A percentile compares a stretch with the other conserved stretches of the same genome.
Evolutionary conservation across 805 yeast species (phyloP).

Genomic region (Nakazawaea peltata): DNA sequence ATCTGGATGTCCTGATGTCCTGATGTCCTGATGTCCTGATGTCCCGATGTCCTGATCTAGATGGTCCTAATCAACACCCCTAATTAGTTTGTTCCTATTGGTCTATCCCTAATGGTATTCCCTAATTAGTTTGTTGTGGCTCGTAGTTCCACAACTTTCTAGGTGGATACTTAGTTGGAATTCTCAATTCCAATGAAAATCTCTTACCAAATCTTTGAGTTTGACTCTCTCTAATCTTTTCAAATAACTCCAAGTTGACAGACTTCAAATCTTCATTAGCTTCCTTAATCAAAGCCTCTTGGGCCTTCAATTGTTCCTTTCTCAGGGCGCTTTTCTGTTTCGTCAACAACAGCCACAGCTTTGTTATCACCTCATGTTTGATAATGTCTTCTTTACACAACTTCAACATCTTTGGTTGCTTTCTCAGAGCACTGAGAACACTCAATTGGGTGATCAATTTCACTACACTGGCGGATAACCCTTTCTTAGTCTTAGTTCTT

Average conservation of each 20-base stretch:
- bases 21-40: too few relatives aligned
- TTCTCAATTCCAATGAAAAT: constrained; percentile 77
- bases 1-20: too few relatives aligned
- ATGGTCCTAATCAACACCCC: too few relatives aligned
- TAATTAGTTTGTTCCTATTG: too few relatives aligned
- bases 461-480: constrained; percentile 27
- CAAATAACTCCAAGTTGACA: constrained; percentile 46
- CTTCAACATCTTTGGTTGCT: constrained; percentile 77
- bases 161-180: constrained; percentile 89
- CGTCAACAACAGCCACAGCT: constrained; percentile 70
- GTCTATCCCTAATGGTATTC: too few relatives aligned
- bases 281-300: constrained; percentile 53
- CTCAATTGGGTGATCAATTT: constrained; percentile 46
- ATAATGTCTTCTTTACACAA: constrained; percentile 73
- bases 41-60: too few relatives aligned
- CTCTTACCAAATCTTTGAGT: constrained; percentile 32
- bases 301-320: constrained; percentile 38
- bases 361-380: constrained; percentile 74
- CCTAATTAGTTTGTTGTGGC: too few relatives aligned
- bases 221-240: constrained; percentile 52
- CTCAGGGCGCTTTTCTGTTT: constrained; percentile 39
- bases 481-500: constrained; percentile 33
- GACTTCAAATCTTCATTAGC: constrained; percentile 68
- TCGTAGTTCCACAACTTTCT: constrained; percentile 61
- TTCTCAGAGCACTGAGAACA: constrained; percentile 79